Evolutionary conservation across 2,329 filamentous ascomycete genomes (phyloP).

Genomic region (Lachnellula arida): DNA sequence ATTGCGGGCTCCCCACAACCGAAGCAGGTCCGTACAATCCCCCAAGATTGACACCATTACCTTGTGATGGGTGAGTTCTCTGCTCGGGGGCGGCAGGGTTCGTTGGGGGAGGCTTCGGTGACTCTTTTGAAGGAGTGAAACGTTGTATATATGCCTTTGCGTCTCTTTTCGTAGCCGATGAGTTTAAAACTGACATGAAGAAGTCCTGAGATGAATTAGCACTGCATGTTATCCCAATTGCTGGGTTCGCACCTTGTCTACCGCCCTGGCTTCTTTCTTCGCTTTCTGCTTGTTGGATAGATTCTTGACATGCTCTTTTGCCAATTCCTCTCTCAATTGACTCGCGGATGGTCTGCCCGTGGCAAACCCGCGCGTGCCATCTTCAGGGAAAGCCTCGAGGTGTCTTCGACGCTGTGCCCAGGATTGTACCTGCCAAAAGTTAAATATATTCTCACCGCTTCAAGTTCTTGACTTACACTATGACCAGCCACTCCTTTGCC

Average conservation of each 20-base stretch:
- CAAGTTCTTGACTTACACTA: constrained; percentile 27
- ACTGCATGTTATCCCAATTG: background rate
- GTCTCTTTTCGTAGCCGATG: constrained; percentile 87
- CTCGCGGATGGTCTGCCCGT: constrained; percentile 11
- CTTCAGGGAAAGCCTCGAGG: constrained; percentile 1
- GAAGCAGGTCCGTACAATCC: constrained; percentile 55
- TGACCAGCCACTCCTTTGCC: constrained; percentile 30
- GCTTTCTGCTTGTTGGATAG: constrained; percentile 32
- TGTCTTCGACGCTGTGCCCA: constrained; percentile 20
- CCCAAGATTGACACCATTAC: constrained; percentile 54
- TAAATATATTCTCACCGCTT: constrained; percentile 13
- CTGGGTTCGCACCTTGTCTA: constrained; percentile 43
- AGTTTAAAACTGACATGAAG: constrained; percentile 79
- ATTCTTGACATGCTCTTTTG: constrained; percentile 27
- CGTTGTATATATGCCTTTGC: constrained; percentile 87
- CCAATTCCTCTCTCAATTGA: constrained; percentile 25
- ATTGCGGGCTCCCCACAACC: constrained; percentile 55
- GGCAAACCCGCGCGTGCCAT: constrained; percentile 11
- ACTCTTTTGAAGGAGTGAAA: constrained; percentile 51
- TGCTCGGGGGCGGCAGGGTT: background rate
- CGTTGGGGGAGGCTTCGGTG: constrained; percentile 15
- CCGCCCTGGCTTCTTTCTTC: constrained; percentile 43
- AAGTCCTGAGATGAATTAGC: constrained; percentile 60
- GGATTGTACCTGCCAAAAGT: constrained; percentile 24
- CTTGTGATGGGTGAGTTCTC: constrained; percentile 26